Percentiles rank a stretch among this genome's conserved stretches.
These are phyloP conservation scores for Collybia sp. DNA, from an alignment of 768 basidiomycete genomes.

Conservation along the genomic window DNA sequence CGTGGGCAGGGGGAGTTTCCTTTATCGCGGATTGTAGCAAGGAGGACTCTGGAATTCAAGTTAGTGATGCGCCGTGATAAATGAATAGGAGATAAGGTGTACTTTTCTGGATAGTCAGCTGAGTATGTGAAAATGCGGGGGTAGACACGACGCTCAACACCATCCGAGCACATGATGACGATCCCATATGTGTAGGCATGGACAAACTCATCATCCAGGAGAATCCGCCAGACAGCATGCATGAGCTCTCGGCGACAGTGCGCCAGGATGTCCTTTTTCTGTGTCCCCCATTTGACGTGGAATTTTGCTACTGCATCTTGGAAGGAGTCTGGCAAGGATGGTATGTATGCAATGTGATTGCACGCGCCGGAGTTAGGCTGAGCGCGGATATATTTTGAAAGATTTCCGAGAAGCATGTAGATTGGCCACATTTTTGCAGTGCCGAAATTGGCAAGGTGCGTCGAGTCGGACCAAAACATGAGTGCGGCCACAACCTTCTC, in stretches of 20 bases:
- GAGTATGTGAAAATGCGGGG: conserved; percentile 29
- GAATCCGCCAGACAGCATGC: too few species aligned
- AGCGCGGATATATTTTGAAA: conserved; percentile 13
- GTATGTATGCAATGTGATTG: conserved; percentile 12
- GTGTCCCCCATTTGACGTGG: background rate
- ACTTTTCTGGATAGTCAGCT: conserved; percentile 33
- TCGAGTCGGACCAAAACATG: conserved; percentile 1
- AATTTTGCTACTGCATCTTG: background rate
- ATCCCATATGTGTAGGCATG: conserved; percentile 26
- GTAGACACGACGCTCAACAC: conserved; percentile 22
- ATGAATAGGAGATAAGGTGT: background rate
- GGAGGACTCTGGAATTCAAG: conserved; percentile 15
- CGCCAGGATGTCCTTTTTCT: too few species aligned
- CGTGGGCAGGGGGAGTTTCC: conserved; percentile 32
- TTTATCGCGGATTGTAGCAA: conserved; percentile 30
- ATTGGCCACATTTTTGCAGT: conserved; percentile 15
- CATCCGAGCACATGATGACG: conserved; percentile 24
- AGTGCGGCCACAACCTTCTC: background rate
- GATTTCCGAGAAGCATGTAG: conserved; percentile 15
- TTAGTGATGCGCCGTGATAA: background rate
- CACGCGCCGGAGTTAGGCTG: conserved; percentile 6
- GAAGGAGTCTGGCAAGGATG: background rate
- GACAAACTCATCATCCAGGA: conserved; percentile 18
- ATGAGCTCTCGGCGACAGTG: too few species aligned
- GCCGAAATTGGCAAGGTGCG: conserved; percentile 14